Conservation (phyloP, 2,329 filamentous ascomycete species). For the Peltaster fructicola region DNA sequence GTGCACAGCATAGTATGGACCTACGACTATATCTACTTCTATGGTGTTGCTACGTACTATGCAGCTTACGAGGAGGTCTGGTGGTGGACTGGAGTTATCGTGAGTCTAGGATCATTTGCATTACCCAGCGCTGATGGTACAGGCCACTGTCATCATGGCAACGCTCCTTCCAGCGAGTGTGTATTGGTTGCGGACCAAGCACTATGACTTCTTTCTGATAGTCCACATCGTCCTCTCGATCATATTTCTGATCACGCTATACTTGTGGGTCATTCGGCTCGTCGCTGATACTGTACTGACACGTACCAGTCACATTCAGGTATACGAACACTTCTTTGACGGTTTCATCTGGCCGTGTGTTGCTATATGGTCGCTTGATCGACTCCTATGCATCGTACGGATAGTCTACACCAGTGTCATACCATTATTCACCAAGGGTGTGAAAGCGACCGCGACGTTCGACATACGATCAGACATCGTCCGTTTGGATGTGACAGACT, state of each 20-base stretch:
- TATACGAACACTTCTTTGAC: slow-evolving; percentile 34
- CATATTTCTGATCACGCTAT: slow-evolving; percentile 33
- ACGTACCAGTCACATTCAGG: slow-evolving; percentile 30
- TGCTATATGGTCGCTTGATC: slow-evolving; percentile 33
- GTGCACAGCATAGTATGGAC: slow-evolving; percentile 45
- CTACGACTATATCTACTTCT: slow-evolving; percentile 33
- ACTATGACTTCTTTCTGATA: slow-evolving; percentile 36
- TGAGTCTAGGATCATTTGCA: slow-evolving; percentile 11
- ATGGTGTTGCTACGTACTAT: slow-evolving; percentile 2
- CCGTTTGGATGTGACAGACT: slow-evolving; percentile 27
- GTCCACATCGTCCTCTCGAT: slow-evolving; percentile 36
- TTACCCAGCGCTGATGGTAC: slow-evolving; percentile 1
- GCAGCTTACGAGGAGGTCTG: slow-evolving; percentile 25
- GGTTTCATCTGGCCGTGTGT: slow-evolving; percentile 33
- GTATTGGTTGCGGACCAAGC: slow-evolving; percentile 32
- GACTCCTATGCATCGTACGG: slow-evolving; percentile 28
- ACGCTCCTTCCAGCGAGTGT: slow-evolving; percentile 30
- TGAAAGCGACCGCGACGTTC: slow-evolving; percentile 25
- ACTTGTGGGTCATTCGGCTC: slow-evolving; percentile 27
- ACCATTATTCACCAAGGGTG: slow-evolving; percentile 9
- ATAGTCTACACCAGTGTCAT: slow-evolving; percentile 28
- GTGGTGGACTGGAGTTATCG: slow-evolving; percentile 34
- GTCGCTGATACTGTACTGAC: slow-evolving; percentile 7
- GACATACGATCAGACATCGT: slow-evolving; percentile 28
- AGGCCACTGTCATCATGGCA: slow-evolving; percentile 27